Conservation (phyloP, 139 green algal genomes). For the Chlamydomonas eustigma region DNA sequence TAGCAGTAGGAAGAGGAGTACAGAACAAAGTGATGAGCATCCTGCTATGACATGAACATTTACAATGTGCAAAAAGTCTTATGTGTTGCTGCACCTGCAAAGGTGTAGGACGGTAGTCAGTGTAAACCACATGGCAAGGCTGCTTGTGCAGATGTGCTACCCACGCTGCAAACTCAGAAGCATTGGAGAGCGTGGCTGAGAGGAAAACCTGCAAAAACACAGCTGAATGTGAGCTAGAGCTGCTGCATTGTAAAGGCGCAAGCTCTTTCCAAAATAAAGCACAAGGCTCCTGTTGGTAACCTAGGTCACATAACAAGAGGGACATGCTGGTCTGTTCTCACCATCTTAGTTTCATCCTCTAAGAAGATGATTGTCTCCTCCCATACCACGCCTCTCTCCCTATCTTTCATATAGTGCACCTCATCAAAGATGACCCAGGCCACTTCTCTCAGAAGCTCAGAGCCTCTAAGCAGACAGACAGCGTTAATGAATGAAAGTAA, state of each 20-base stretch:
- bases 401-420: conserved; percentile 96
- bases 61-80: not conserved
- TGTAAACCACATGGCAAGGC: conserved; percentile 96
- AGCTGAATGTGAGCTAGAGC: too few species aligned
- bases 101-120: conserved; percentile 91
- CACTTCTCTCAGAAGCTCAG: conserved; percentile 69
- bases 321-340: not conserved
- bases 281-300: too few species aligned
- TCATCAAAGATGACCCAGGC: conserved; percentile 97
- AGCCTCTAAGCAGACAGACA: not conserved
- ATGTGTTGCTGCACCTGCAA: conserved; percentile 35
- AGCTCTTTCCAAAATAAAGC: too few species aligned
- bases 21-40: too few species aligned
- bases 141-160: conserved; percentile 76
- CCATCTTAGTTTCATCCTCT: not conserved
- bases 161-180: conserved; percentile 91
- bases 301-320: too few species aligned
- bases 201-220: conserved; percentile 74
- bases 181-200: conserved; percentile 94
- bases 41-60: not conserved
- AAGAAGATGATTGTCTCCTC: conserved; percentile 97
- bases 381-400: conserved; percentile 97
- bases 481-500: too few species aligned
- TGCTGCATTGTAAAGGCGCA: too few species aligned
- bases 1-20: not conserved